Evolutionary conservation across 2,329 filamentous ascomycete species (phyloP).

Genomic region (Alternaria dauci): DNA sequence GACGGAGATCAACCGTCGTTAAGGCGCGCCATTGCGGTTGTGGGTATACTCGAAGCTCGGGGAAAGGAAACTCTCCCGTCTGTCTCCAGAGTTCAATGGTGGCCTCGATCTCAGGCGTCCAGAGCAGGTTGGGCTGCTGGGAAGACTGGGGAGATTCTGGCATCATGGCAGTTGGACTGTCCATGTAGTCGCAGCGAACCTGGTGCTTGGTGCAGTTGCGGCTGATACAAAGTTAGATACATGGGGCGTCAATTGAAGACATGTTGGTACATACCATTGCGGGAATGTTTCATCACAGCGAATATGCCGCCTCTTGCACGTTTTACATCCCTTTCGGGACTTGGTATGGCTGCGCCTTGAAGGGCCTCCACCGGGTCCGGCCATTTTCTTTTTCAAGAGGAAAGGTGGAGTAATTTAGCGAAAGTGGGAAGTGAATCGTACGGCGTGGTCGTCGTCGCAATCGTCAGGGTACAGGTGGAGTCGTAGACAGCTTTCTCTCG

Average conservation of each 20-base stretch:
- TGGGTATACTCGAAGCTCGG: slow-evolving; percentile 78
- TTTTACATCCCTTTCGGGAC: slow-evolving; percentile 97
- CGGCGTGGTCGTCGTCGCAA: slow-evolving; percentile 21
- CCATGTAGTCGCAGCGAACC: slow-evolving; percentile 97
- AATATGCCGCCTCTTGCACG: slow-evolving; percentile 97
- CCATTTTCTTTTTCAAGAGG: slow-evolving; percentile 69
- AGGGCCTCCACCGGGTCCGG: slow-evolving; percentile 92
- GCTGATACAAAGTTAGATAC: slow-evolving; percentile 59
- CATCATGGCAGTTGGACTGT: slow-evolving; percentile 73
- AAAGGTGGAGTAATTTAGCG: slow-evolving; percentile 18
- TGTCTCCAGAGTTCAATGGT: slow-evolving; percentile 83
- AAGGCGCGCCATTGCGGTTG: slow-evolving; percentile 76
- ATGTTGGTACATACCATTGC: slow-evolving; percentile 76
- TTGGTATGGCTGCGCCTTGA: slow-evolving; percentile 94
- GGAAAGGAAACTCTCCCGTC: slow-evolving; percentile 86
- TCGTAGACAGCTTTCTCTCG: slow-evolving; percentile 20
- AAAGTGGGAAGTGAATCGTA: slow-evolving; percentile 25
- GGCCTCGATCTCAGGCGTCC: slow-evolving; percentile 84
- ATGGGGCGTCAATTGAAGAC: neutral
- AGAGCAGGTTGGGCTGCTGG: slow-evolving; percentile 72
- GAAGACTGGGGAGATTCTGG: slow-evolving; percentile 62
- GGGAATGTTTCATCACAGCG: slow-evolving; percentile 97
- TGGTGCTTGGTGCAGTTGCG: slow-evolving; percentile 99
- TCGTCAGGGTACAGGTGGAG: slow-evolving; percentile 22
- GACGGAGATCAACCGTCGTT: slow-evolving; percentile 78